Evolutionary conservation across 2,329 filamentous ascomycete genomes (phyloP).

Genomic region (Nemania sp.): DNA sequence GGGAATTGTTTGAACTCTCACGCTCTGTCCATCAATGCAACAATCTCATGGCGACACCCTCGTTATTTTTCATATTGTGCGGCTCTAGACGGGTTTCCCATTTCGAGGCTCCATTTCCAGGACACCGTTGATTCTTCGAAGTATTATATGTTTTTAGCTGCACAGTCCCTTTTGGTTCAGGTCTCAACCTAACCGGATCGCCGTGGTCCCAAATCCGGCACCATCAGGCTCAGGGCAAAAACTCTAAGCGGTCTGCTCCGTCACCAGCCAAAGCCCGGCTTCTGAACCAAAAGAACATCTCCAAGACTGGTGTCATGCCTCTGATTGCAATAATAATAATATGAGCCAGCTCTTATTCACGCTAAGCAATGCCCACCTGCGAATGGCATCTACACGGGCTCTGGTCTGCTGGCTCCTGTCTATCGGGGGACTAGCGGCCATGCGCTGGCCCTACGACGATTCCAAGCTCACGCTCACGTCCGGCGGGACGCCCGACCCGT

Average conservation of each 20-base stretch:
- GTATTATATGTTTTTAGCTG: too few species aligned
- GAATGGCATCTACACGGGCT: conserved; percentile 28
- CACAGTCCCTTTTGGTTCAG: too few species aligned
- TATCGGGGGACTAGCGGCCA: conserved; percentile 14
- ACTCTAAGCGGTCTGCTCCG: conserved; percentile 8
- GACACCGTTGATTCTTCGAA: too few species aligned
- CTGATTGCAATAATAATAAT: not conserved
- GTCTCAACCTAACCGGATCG: not conserved
- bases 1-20: not conserved
- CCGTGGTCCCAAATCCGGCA: not conserved
- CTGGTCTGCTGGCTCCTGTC: conserved; percentile 32
- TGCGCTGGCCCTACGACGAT: conserved; percentile 36
- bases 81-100: not conserved
- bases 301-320: conserved; percentile 14
- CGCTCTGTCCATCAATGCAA: not conserved
- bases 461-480: conserved; percentile 40
- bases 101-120: not conserved
- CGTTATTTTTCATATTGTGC: not conserved
- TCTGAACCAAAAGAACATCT: not conserved
- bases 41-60: not conserved
- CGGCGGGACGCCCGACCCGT: conserved; percentile 40
- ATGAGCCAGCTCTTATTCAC: conserved; percentile 9
- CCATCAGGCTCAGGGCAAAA: conserved; percentile 2
- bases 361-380: conserved; percentile 19
- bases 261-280: not conserved